phyloP scores from a whole-genome alignment of 306 rosid species.

The Fragaria ananassa region DNA sequence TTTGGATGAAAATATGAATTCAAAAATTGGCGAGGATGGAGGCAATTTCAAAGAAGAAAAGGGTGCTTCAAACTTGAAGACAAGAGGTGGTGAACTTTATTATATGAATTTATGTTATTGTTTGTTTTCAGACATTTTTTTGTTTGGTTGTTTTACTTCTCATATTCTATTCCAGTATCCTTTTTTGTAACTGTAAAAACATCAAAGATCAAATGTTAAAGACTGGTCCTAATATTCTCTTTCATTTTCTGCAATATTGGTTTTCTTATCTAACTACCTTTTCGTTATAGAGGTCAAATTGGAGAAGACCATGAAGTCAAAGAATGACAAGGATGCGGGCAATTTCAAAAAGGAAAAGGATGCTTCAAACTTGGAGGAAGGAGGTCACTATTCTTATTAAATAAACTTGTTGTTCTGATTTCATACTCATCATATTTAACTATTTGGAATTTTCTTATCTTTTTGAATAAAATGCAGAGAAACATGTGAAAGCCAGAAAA shows the following conservation, averaged over 20 bases:
- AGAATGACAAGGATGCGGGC: slow-evolving; percentile 33
- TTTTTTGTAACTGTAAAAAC: not conserved
- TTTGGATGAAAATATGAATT: slow-evolving; percentile 30
- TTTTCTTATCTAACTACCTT: not conserved
- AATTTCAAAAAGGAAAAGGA: slow-evolving; percentile 36
- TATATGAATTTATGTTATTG: slow-evolving; percentile 10
- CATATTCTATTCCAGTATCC: not conserved
- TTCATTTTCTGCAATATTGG: not conserved
- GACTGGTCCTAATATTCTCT: not conserved
- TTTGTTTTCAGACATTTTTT: not conserved
- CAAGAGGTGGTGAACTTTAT: slow-evolving; percentile 48
- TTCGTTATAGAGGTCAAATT: slow-evolving; percentile 26
- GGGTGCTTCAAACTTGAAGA: slow-evolving; percentile 41
- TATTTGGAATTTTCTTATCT: slow-evolving; percentile 27
- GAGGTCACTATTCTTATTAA: slow-evolving; percentile 43
- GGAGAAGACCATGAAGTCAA: slow-evolving; percentile 34
- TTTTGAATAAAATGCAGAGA: slow-evolving; percentile 35
- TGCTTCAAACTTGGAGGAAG: slow-evolving; percentile 45
- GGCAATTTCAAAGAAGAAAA: slow-evolving; percentile 37
- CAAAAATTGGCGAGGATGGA: slow-evolving; percentile 35
- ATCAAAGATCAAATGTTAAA: not conserved
- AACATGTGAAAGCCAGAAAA: slow-evolving; percentile 45
- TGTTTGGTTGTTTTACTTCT: not conserved
- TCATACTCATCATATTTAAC: slow-evolving; percentile 21
- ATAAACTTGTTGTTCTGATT: slow-evolving; percentile 16